phyloP scores from a whole-genome alignment of 108 stramenopile species.

The Fragilaria crotonensis region DNA sequence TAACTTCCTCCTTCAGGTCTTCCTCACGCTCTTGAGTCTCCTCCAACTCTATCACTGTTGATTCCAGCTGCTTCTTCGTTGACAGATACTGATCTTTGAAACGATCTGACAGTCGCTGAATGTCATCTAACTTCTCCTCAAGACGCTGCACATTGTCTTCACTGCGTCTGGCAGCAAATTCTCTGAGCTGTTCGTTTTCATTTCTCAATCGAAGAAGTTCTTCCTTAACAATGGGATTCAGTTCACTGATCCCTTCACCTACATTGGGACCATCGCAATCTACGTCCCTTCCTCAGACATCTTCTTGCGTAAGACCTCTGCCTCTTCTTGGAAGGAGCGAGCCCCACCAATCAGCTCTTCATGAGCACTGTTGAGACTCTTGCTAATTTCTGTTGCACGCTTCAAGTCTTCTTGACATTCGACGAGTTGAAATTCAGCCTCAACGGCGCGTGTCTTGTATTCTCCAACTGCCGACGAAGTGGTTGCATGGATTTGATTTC shows the following conservation, averaged over 20 bases:
- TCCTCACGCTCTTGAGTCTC: conserved; percentile 20
- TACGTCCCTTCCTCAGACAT: conserved; percentile 34
- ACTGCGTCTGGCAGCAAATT: conserved; percentile 67
- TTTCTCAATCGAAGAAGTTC: conserved; percentile 66
- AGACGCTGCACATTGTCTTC: conserved; percentile 65
- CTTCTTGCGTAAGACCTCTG: conserved; percentile 39
- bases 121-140: conserved; percentile 63
- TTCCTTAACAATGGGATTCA: conserved; percentile 69
- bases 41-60: conserved; percentile 25
- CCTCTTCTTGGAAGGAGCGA: conserved; percentile 47
- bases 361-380: conserved; percentile 31
- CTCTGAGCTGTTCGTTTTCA: conserved; percentile 62
- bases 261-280: conserved; percentile 21
- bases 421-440: conserved; percentile 63
- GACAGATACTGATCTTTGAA: conserved; percentile 62
- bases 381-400: conserved; percentile 24
- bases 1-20: conserved; percentile 15
- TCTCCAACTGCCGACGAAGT: conserved; percentile 67
- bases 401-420: conserved; percentile 55
- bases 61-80: conserved; percentile 55
- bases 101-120: conserved; percentile 37
- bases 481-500: conserved; percentile 58
- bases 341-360: conserved; percentile 31
- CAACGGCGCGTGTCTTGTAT: conserved; percentile 59
- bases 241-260: conserved; percentile 71